These are phyloP conservation scores for Lupinus albus DNA, from an alignment of 306 rosid genomes.

Conservation along the genomic window DNA sequence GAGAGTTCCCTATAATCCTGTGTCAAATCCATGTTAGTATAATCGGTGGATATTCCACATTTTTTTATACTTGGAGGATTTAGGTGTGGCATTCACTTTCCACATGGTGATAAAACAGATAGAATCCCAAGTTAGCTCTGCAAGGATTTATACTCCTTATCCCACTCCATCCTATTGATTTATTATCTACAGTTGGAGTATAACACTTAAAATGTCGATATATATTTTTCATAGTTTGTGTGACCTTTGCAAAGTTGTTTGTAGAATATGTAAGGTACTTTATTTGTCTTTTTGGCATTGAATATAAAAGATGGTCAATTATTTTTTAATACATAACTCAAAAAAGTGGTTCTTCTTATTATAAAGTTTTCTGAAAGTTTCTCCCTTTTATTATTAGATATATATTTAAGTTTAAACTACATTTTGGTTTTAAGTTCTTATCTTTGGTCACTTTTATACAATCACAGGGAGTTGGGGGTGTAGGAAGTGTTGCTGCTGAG, in stretches of 20 bases:
- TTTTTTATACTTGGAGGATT: conserved; percentile 23
- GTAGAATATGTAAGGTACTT: conserved; percentile 7
- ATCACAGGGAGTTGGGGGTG: conserved; percentile 91
- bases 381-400: conserved; percentile 8
- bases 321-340: neutral
- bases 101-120: neutral
- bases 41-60: neutral
- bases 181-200: neutral
- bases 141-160: conserved; percentile 8
- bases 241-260: conserved; percentile 2
- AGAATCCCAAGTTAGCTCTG: neutral
- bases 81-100: conserved; percentile 13
- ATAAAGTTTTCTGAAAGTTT: neutral
- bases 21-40: conserved; percentile 19
- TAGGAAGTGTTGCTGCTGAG: conserved; percentile 99
- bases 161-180: neutral
- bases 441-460: conserved; percentile 33
- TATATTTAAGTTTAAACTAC: neutral
- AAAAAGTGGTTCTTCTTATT: neutral
- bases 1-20: conserved; percentile 7
- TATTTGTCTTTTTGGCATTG: conserved; percentile 29
- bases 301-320: conserved; percentile 8
- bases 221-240: neutral
- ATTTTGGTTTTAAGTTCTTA: conserved; percentile 22
- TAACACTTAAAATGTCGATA: conserved; percentile 4